These are phyloP conservation scores for Mycena crocata DNA, from an alignment of 768 basidiomycete species.

Conservation along the genomic window DNA sequence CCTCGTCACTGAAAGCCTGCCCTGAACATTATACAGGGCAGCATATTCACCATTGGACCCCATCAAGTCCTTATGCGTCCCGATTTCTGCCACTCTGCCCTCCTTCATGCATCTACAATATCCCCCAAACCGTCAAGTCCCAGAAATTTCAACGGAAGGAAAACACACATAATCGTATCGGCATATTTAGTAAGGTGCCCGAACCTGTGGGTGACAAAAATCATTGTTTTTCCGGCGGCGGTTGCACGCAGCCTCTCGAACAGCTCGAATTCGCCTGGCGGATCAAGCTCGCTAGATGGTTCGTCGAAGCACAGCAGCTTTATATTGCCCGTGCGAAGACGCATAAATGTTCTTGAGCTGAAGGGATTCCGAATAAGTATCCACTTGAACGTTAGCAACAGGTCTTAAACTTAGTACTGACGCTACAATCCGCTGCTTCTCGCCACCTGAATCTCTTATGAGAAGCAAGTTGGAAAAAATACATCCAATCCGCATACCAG, in stretches of 20 bases:
- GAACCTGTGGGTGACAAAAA: conserved; percentile 25
- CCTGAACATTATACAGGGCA: conserved; percentile 39
- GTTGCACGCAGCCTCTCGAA: conserved; percentile 17
- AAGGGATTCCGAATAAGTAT: background rate
- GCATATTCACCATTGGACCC: conserved; percentile 21
- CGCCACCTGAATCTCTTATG: conserved; percentile 9
- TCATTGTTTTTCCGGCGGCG: conserved; percentile 25
- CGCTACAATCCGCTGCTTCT: conserved; percentile 18
- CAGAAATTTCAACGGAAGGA: background rate
- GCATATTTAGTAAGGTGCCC: conserved; percentile 30
- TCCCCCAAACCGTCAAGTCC: background rate
- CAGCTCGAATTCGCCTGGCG: conserved; percentile 19
- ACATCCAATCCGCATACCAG: background rate
- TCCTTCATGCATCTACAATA: conserved; percentile 29
- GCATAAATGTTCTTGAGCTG: conserved; percentile 31
- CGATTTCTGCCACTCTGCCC: conserved; percentile 14
- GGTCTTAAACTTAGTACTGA: no score
- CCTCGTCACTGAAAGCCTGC: conserved; percentile 43
- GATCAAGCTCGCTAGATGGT: conserved; percentile 14
- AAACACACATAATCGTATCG: conserved; percentile 25
- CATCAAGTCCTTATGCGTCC: conserved; percentile 22
- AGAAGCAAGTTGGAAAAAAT: background rate
- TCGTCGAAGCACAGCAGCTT: conserved; percentile 29
- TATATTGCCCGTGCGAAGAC: conserved; percentile 8
- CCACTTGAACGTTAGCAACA: no score